Evolutionary conservation across 2,329 filamentous ascomycete species (phyloP).

Genomic region (Epicoccum nigrum): DNA sequence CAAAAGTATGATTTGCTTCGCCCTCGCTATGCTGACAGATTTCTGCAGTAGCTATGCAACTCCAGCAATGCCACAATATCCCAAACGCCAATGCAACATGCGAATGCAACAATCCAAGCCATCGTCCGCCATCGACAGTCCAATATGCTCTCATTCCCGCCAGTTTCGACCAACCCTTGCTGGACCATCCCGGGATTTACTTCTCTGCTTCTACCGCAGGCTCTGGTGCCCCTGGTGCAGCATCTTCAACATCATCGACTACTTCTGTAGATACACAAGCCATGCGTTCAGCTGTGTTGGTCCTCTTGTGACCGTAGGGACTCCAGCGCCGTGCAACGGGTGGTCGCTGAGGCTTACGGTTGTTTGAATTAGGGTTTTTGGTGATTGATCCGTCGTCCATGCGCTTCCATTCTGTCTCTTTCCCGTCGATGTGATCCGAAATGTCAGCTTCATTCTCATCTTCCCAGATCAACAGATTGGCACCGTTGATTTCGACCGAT

Average conservation of each 20-base stretch:
- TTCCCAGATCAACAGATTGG: slow-evolving; percentile 50
- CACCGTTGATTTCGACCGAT: slow-evolving; percentile 46
- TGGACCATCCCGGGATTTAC: slow-evolving; percentile 20
- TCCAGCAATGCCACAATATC: slow-evolving; percentile 20
- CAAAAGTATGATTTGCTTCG: too few relatives aligned
- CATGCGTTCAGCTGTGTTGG: slow-evolving; percentile 25
- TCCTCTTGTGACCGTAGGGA: slow-evolving; percentile 42
- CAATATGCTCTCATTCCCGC: too few relatives aligned
- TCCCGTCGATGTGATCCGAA: slow-evolving; percentile 46
- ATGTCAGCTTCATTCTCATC: slow-evolving; percentile 48
- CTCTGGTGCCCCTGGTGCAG: slow-evolving; percentile 12
- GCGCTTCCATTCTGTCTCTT: slow-evolving; percentile 45
- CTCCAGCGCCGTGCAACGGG: slow-evolving; percentile 39
- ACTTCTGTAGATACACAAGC: slow-evolving; percentile 33
- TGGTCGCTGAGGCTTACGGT: slow-evolving; percentile 38
- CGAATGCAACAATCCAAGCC: slow-evolving; percentile 12
- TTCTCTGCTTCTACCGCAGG: not conserved
- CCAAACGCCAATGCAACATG: slow-evolving; percentile 27
- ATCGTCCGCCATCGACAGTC: not conserved
- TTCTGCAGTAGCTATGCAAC: slow-evolving; percentile 7
- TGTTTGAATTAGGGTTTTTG: slow-evolving; percentile 43
- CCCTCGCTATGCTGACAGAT: not conserved
- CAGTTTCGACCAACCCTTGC: too few relatives aligned
- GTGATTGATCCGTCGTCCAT: slow-evolving; percentile 48
- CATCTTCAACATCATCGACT: slow-evolving; percentile 20